phyloP scores from a whole-genome alignment of 177 flowering plant genomes.

The Tripterygium wilfordii region DNA sequence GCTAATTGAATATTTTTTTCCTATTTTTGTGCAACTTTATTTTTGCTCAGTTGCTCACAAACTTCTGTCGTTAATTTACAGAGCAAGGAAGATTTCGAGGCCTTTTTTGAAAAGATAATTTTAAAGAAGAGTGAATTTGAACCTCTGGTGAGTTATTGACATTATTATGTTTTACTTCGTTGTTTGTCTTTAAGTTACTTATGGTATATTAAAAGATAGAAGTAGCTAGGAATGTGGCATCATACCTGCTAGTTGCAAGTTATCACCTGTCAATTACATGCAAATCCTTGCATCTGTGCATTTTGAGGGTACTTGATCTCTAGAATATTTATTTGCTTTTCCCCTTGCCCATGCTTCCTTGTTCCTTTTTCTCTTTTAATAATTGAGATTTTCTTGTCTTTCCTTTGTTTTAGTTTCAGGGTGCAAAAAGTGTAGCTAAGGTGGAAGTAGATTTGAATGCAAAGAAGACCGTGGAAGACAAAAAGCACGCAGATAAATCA shows the following conservation, averaged over 20 bases:
- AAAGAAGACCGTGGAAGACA: slow-evolving; percentile 27
- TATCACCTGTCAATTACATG: too few species aligned
- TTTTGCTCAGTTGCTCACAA: too few species aligned
- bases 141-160: slow-evolving; percentile 47
- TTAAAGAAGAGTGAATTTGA: slow-evolving; percentile 49
- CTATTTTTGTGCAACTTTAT: too few species aligned
- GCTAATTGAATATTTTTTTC: too few species aligned
- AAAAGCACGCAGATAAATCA: slow-evolving; percentile 27
- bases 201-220: too few species aligned
- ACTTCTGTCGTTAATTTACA: slow-evolving; percentile 18
- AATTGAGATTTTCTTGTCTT: not conserved
- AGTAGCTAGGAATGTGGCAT: too few species aligned
- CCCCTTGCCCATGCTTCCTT: too few species aligned
- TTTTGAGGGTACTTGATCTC: too few species aligned
- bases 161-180: not conserved
- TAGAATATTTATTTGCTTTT: too few species aligned
- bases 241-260: too few species aligned
- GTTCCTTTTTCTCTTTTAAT: too few species aligned
- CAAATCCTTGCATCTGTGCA: too few species aligned
- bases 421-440: slow-evolving; percentile 24
- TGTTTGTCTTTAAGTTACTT: not conserved
- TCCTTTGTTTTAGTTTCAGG: slow-evolving; percentile 24
- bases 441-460: slow-evolving; percentile 30
- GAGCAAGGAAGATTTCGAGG: slow-evolving; percentile 47
- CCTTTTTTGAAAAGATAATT: slow-evolving; percentile 38